Evolutionary conservation across 2,329 filamentous ascomycete species (phyloP).

Genomic region (Fusarium sp.): DNA sequence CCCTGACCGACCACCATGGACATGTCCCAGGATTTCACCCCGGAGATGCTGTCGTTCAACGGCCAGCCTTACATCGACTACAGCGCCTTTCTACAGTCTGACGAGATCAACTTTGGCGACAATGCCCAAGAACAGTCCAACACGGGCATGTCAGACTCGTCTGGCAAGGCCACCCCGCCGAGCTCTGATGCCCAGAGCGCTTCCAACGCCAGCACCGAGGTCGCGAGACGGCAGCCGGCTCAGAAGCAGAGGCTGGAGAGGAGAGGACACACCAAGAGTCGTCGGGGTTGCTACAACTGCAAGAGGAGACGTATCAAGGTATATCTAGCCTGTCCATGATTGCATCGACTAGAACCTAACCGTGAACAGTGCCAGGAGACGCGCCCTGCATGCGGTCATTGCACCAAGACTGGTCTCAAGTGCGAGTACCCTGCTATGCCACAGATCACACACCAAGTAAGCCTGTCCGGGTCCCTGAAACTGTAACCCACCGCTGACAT

Average conservation of each 20-base stretch:
- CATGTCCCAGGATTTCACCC: slow-evolving; percentile 39
- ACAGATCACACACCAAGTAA: slow-evolving; percentile 60
- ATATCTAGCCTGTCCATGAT: slow-evolving; percentile 1
- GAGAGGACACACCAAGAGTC: slow-evolving; percentile 70
- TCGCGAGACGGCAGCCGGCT: slow-evolving; percentile 24
- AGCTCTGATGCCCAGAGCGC: slow-evolving; percentile 41
- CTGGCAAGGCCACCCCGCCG: slow-evolving; percentile 46
- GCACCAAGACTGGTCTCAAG: slow-evolving; percentile 65
- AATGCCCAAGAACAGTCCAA: slow-evolving; percentile 25
- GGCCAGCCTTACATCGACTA: slow-evolving; percentile 52
- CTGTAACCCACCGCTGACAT: slow-evolving; percentile 3
- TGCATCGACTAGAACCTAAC: slow-evolving; percentile 16
- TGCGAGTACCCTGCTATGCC: slow-evolving; percentile 67
- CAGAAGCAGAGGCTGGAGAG: slow-evolving; percentile 56
- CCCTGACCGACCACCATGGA: slow-evolving; percentile 41
- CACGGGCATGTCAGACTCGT: slow-evolving; percentile 43
- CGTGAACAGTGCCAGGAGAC: slow-evolving; percentile 67
- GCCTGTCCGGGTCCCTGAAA: too few relatives aligned
- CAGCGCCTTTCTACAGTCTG: slow-evolving; percentile 48
- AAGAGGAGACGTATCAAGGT: slow-evolving; percentile 71
- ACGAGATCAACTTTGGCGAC: slow-evolving; percentile 38
- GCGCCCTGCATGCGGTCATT: slow-evolving; percentile 69
- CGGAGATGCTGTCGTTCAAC: slow-evolving; percentile 44
- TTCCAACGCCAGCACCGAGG: slow-evolving; percentile 33
- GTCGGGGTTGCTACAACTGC: slow-evolving; percentile 71